Conservation (phyloP, 2,329 filamentous ascomycete genomes). For the Fusarium musae region DNA sequence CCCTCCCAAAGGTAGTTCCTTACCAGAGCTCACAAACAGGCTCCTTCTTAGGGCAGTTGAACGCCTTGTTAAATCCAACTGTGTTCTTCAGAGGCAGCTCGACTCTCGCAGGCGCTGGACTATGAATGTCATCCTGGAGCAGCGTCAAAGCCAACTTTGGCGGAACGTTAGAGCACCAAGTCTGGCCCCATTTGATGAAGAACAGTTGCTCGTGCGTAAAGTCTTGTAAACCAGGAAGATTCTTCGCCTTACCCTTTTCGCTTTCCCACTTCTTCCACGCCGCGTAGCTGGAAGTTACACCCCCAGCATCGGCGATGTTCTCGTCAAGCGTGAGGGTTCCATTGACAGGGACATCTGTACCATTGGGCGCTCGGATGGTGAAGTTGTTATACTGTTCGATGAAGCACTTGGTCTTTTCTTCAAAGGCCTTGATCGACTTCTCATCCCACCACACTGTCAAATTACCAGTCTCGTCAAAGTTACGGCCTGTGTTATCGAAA, state of each 20-base stretch:
- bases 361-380: conserved; percentile 66
- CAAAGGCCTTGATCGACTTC: conserved; percentile 66
- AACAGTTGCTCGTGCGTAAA: conserved; percentile 78
- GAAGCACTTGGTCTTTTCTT: conserved; percentile 71
- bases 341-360: conserved; percentile 68
- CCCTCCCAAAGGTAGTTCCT: not conserved
- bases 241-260: conserved; percentile 58
- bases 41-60: conserved; percentile 72
- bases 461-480: conserved; percentile 73
- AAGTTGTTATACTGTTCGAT: conserved; percentile 74
- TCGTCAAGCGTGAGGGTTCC: conserved; percentile 73
- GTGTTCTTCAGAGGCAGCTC: conserved; percentile 75
- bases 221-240: conserved; percentile 68
- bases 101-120: conserved; percentile 70
- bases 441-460: conserved; percentile 75
- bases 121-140: conserved; percentile 70
- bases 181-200: conserved; percentile 72
- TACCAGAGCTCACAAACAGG: conserved; percentile 78
- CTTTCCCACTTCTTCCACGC: conserved; percentile 72
- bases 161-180: conserved; percentile 73
- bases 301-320: conserved; percentile 78
- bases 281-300: conserved; percentile 69
- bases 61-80: conserved; percentile 74
- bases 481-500: conserved; percentile 73
- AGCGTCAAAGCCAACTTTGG: conserved; percentile 60